Percentiles rank a stretch among this genome's conserved stretches.
Evolutionary conservation across 2,329 filamentous ascomycete genomes (phyloP).

Genomic region (Exophiala lecanii-corni): DNA sequence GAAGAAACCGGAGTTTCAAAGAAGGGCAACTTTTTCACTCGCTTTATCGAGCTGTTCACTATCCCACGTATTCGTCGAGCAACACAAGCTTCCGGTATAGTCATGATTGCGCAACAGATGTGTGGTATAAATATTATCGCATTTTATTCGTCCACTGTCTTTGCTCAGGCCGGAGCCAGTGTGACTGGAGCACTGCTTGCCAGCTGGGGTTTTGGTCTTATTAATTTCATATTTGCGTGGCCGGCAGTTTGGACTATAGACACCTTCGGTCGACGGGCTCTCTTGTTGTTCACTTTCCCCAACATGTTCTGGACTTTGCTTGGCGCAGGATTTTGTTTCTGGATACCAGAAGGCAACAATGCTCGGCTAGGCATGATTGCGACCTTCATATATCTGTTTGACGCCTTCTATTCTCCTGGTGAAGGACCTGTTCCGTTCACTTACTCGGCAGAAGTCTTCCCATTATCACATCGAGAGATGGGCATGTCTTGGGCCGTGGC

Average conservation of each 20-base stretch:
- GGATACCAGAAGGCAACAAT: constrained; percentile 40
- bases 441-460: constrained; percentile 64
- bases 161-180: constrained; percentile 51
- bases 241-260: constrained; percentile 59
- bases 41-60: constrained; percentile 52
- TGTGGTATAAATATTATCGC: constrained; percentile 70
- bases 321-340: constrained; percentile 51
- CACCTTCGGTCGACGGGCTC: constrained; percentile 60
- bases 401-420: constrained; percentile 49
- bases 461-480: constrained; percentile 56
- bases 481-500: constrained; percentile 44
- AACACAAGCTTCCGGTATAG: constrained; percentile 68
- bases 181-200: constrained; percentile 55
- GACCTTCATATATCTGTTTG: constrained; percentile 42
- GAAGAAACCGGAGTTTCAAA: constrained; percentile 30
- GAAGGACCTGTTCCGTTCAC: constrained; percentile 63
- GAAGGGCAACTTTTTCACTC: constrained; percentile 54
- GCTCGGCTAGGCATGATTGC: constrained; percentile 40
- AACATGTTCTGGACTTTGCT: constrained; percentile 54
- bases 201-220: constrained; percentile 61
- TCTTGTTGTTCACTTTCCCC: constrained; percentile 61
- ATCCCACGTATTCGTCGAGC: constrained; percentile 52
- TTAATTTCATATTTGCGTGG: constrained; percentile 64
- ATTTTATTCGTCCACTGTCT: constrained; percentile 65
- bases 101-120: constrained; percentile 76